Base-by-base conservation (phyloP, 2,329 filamentous ascomycete species). In the Daldinia eschscholtzii region DNA sequence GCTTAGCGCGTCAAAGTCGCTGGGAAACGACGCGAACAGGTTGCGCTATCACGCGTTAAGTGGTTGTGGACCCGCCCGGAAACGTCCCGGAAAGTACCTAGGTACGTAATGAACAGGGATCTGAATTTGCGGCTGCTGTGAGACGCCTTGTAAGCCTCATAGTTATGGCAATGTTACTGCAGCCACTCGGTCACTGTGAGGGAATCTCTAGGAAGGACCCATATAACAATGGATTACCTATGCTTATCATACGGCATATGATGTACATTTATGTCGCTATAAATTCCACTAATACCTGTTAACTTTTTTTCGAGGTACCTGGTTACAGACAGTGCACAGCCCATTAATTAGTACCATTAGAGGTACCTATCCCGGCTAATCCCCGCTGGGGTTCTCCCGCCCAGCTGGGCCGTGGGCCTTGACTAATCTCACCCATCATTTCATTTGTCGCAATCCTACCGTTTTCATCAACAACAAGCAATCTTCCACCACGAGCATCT, bases 11-110 rank as follows among this genome's bases (percentile, higher is more conserved):
- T 75, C 65, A 64, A 41, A 63, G 68, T 57, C 61, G 71, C 63
- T 61, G 39, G 20, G 57, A 44, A 23, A 52, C 60, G 70, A 78
- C 77, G 77, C 77, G 77, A 78, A 69, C 60, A 58, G 28, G 53
- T 57, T 72, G 66, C 76, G 76, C 67, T 72, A 74, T 77, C 77
- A 78, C 76, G 77, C 76, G 77, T 78, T 73, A 76, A 79, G 67
- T 76, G 68, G 30, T 20, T 50, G 30, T 63, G 53, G 64, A 50
- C 9, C 30, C 41, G 28, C 30, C 65, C 55, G 65, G 48, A 70
- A 65, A 56, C 64, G 64, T 64, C 23, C 64, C 37, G 9, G 39
- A 30, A 57, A 57, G 55, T 28, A 33, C 13, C 23, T 48, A 57
- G 50, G 55, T 28, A 33, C 13, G 44, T 48, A 48, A 48, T 20